These are phyloP conservation scores for Quillaja saponaria DNA, from an alignment of 306 rosid genomes.

Conservation along the genomic window DNA sequence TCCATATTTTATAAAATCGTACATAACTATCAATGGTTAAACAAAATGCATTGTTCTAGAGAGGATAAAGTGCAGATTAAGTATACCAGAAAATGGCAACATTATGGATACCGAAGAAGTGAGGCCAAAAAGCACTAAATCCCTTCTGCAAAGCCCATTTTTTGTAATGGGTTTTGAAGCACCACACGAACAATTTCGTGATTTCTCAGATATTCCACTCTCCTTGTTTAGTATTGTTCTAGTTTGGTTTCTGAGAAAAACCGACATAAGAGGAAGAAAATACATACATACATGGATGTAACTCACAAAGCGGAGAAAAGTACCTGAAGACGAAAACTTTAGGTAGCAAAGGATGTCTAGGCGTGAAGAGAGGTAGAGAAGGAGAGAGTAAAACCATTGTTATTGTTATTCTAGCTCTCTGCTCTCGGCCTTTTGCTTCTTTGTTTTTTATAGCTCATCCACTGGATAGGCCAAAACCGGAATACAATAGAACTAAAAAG, in stretches of 20 bases:
- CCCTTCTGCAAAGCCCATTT: constrained; percentile 55
- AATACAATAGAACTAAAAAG: too few species aligned
- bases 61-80: neutral
- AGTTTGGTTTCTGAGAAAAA: constrained; percentile 37
- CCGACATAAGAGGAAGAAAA: neutral
- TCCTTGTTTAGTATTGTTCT: constrained; percentile 34
- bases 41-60: neutral
- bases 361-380: constrained; percentile 39
- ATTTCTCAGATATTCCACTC: constrained; percentile 29
- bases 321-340: constrained; percentile 51
- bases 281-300: neutral
- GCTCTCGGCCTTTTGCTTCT: constrained; percentile 3
- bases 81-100: constrained; percentile 48
- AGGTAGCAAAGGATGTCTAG: constrained; percentile 37
- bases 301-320: neutral
- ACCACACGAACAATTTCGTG: constrained; percentile 30
- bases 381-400: constrained; percentile 60
- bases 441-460: neutral
- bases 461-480: too few species aligned
- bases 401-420: constrained; percentile 7
- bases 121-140: constrained; percentile 58
- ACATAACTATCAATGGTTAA: neutral
- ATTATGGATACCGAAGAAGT: constrained; percentile 51
- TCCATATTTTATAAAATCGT: neutral
- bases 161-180: constrained; percentile 48